A percentile compares a stretch with the other conserved stretches of the same genome.
These are phyloP conservation scores for Jatropha curcas DNA, from an alignment of 345 rosid species.

Conservation along the genomic window DNA sequence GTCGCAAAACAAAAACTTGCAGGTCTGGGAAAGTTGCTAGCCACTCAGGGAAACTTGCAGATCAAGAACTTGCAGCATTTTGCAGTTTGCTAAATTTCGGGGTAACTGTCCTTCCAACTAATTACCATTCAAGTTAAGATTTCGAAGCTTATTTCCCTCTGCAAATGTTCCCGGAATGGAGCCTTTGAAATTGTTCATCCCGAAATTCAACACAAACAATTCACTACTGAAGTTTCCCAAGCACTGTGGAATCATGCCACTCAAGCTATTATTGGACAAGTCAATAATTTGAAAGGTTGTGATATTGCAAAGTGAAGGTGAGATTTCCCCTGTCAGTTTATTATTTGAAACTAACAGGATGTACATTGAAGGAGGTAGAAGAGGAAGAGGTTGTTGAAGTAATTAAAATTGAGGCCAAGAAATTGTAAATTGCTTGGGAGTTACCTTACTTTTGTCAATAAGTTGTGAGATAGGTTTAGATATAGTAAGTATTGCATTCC, in stretches of 20 bases:
- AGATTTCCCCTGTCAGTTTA: slow-evolving; percentile 20
- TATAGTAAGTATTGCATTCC: not conserved
- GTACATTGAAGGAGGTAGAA: not conserved
- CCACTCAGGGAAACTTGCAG: slow-evolving; percentile 26
- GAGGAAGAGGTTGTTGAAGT: slow-evolving; percentile 24
- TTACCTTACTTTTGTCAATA: slow-evolving; percentile 10
- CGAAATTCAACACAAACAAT: slow-evolving; percentile 15
- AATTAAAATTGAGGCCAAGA: slow-evolving; percentile 25
- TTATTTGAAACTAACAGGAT: slow-evolving; percentile 5
- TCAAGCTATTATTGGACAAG: slow-evolving; percentile 17
- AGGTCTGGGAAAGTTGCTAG: slow-evolving; percentile 17
- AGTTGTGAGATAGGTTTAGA: slow-evolving; percentile 22
- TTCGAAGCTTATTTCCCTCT: not conserved
- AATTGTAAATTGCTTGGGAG: not conserved
- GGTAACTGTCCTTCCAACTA: slow-evolving; percentile 27
- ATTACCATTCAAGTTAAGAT: slow-evolving; percentile 23
- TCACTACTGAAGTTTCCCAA: slow-evolving; percentile 1
- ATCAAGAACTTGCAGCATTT: slow-evolving; percentile 12
- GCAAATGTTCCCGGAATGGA: slow-evolving; percentile 16
- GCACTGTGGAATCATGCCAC: slow-evolving; percentile 25
- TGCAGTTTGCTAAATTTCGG: slow-evolving; percentile 21
- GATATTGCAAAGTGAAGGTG: slow-evolving; percentile 21
- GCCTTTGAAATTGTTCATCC: slow-evolving; percentile 23
- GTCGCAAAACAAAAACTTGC: slow-evolving; percentile 16
- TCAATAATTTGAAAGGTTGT: slow-evolving; percentile 3